These are phyloP conservation scores for Noccaea caerulescens DNA, from an alignment of 345 rosid genomes.

Conservation along the genomic window DNA sequence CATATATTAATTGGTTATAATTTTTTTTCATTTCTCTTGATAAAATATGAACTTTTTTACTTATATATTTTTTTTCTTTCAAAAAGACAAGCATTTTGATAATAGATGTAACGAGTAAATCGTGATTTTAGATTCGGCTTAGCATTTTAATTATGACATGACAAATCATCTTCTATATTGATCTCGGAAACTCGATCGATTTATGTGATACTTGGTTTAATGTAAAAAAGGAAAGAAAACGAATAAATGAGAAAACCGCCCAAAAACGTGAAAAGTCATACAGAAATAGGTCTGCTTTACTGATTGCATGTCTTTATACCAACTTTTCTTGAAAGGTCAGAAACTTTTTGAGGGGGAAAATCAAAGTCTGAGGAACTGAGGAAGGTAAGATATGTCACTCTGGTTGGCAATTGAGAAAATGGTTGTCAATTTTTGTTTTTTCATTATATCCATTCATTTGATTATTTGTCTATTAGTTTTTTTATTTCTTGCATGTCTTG, in stretches of 20 bases:
- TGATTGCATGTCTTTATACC: conserved; percentile 34
- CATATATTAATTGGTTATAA: not conserved
- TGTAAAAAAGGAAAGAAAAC: not conserved
- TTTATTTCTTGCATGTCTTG: conserved; percentile 35
- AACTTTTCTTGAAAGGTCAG: conserved; percentile 36
- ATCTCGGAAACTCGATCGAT: too few species aligned
- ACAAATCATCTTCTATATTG: not conserved
- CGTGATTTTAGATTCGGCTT: too few species aligned
- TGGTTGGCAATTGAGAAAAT: conserved; percentile 34
- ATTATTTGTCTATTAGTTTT: conserved; percentile 14
- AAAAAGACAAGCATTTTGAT: too few species aligned
- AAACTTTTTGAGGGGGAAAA: conserved; percentile 24
- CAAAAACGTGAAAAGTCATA: conserved; percentile 12
- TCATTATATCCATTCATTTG: not conserved
- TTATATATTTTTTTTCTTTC: too few species aligned
- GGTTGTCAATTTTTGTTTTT: conserved; percentile 30
- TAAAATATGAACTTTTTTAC: too few species aligned
- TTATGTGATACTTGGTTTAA: not conserved
- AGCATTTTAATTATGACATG: not conserved
- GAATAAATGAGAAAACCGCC: not conserved
- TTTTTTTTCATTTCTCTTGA: too few species aligned
- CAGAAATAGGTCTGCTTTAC: conserved; percentile 27
- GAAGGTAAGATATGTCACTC: conserved; percentile 38
- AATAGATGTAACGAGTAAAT: too few species aligned
- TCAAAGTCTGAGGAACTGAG: conserved; percentile 32